Evolutionary conservation across 352 stramenopile species (phyloP).

Genomic region (Globisporangium barbulae): DNA sequence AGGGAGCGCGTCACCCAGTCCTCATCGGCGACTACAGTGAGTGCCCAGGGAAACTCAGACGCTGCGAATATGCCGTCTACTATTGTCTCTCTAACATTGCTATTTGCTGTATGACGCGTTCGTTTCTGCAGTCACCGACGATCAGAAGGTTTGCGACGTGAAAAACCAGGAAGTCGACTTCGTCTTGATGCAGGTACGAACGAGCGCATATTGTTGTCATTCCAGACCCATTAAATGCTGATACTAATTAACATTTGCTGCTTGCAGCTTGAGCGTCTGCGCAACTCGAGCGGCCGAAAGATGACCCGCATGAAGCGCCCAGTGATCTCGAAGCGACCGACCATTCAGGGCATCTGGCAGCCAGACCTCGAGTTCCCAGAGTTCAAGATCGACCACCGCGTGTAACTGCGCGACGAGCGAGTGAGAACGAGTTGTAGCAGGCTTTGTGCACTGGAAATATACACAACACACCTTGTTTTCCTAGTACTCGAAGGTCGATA

Average conservation of each 20-base stretch:
- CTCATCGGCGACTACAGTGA: slow-evolving; percentile 84
- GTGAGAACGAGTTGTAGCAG: background rate
- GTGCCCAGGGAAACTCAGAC: background rate
- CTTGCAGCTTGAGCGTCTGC: slow-evolving; percentile 72
- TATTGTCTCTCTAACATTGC: background rate
- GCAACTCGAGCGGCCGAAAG: slow-evolving; percentile 86
- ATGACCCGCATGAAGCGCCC: slow-evolving; percentile 87
- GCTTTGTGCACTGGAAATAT: slow-evolving; percentile 1
- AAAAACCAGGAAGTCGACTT: slow-evolving; percentile 88
- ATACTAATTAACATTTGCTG: background rate
- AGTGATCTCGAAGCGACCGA: slow-evolving; percentile 76
- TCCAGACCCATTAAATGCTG: background rate
- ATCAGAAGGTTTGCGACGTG: slow-evolving; percentile 82
- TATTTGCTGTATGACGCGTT: slow-evolving; percentile 1
- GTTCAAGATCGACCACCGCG: slow-evolving; percentile 77
- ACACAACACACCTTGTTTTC: slow-evolving; percentile 1
- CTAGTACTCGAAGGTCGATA: background rate
- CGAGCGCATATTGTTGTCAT: background rate
- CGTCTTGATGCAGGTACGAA: slow-evolving; percentile 74
- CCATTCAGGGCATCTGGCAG: slow-evolving; percentile 87
- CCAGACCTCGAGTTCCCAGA: slow-evolving; percentile 81
- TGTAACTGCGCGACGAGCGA: slow-evolving; percentile 21
- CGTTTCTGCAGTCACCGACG: slow-evolving; percentile 54
- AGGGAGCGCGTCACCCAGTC: slow-evolving; percentile 76
- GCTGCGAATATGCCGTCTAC: background rate